A percentile compares a stretch with the other conserved stretches of the same genome.
These are phyloP conservation scores for Russula vinacea DNA, from an alignment of 768 basidiomycete species.

Conservation along the genomic window DNA sequence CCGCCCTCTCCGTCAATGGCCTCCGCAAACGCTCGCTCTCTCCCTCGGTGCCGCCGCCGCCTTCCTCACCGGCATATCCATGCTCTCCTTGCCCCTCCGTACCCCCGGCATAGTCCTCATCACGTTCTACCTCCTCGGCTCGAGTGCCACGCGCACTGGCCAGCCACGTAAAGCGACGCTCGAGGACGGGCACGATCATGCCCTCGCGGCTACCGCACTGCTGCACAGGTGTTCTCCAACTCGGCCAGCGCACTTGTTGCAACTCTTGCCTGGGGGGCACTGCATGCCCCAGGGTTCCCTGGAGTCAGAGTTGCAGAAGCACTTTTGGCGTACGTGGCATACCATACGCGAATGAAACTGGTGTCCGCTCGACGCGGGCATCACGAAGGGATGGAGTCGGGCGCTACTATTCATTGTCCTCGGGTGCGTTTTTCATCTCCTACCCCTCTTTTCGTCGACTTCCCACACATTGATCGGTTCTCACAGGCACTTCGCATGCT, in stretches of 20 bases:
- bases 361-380: constrained; percentile 56
- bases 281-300: constrained; percentile 47
- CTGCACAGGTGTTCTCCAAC: constrained; percentile 82
- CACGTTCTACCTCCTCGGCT: constrained; percentile 76
- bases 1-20: constrained; percentile 64
- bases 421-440: constrained; percentile 47
- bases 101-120: constrained; percentile 66
- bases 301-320: constrained; percentile 28
- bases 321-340: constrained; percentile 26
- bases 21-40: constrained; percentile 72
- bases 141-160: constrained; percentile 83
- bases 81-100: constrained; percentile 63
- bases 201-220: constrained; percentile 66
- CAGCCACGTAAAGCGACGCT: constrained; percentile 69
- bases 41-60: constrained; percentile 71
- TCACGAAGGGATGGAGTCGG: constrained; percentile 55
- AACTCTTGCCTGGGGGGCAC: constrained; percentile 58
- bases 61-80: constrained; percentile 67
- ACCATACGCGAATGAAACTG: constrained; percentile 46
- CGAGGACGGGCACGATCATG: constrained; percentile 73
- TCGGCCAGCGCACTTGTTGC: constrained; percentile 63
- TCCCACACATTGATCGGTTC: neutral
- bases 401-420: constrained; percentile 59
- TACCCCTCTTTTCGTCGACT: neutral
- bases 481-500: constrained; percentile 82